Evolutionary conservation across 768 basidiomycete genomes (phyloP).

Genomic region (Polyporus arcularius): DNA sequence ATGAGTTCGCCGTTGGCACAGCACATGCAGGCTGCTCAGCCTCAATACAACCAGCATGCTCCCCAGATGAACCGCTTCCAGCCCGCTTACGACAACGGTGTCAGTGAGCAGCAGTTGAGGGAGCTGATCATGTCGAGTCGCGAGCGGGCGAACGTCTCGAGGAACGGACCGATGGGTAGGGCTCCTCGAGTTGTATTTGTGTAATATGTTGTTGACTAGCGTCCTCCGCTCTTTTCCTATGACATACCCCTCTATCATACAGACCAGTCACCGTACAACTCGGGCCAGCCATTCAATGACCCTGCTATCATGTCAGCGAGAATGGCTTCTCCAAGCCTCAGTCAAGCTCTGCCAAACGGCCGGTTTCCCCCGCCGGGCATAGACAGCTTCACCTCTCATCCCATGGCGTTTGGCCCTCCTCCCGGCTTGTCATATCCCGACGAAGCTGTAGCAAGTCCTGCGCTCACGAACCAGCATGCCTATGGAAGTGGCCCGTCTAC

Average conservation of each 20-base stretch:
- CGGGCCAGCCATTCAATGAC: slow-evolving; percentile 59
- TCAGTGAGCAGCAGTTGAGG: slow-evolving; percentile 77
- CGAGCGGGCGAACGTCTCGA: slow-evolving; percentile 46
- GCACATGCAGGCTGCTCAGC: slow-evolving; percentile 43
- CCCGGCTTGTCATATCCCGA: slow-evolving; percentile 60
- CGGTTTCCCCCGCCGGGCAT: slow-evolving; percentile 18
- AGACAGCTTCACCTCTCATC: slow-evolving; percentile 22
- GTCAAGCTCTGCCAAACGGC: slow-evolving; percentile 24
- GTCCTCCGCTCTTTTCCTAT: slow-evolving; percentile 21
- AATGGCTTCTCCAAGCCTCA: slow-evolving; percentile 45
- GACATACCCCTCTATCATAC: slow-evolving; percentile 10
- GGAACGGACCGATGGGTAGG: slow-evolving; percentile 48
- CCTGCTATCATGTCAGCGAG: slow-evolving; percentile 82
- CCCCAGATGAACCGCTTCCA: slow-evolving; percentile 46
- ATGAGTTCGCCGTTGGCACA: slow-evolving; percentile 50
- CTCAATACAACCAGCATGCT: slow-evolving; percentile 28
- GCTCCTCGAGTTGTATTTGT: slow-evolving; percentile 42
- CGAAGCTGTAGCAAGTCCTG: slow-evolving; percentile 33
- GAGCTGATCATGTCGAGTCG: slow-evolving; percentile 75
- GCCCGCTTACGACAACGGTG: slow-evolving; percentile 50
- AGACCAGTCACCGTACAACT: slow-evolving; percentile 38
- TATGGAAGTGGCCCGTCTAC: slow-evolving; percentile 23
- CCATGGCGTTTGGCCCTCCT: slow-evolving; percentile 50
- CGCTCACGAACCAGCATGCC: slow-evolving; percentile 31
- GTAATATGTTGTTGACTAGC: slow-evolving; percentile 35